Base-by-base conservation (phyloP, 352 stramenopile genomes). In the Globisporangium recalcitrans region DNA sequence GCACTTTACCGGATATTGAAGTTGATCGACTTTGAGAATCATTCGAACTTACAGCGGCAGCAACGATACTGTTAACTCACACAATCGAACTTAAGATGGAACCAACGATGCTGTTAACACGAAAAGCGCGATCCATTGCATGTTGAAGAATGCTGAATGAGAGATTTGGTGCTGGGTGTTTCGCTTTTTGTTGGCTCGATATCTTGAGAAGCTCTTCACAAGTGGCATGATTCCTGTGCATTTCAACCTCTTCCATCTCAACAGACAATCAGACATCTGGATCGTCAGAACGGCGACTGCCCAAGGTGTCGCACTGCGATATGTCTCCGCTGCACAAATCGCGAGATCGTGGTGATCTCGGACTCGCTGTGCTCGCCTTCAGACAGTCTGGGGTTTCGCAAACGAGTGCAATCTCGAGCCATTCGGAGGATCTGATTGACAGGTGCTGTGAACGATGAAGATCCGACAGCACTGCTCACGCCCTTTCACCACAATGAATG, bases 281-380 rank as follows among this genome's bases (percentile, higher is more conserved):
- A 44, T 4, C 16, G 14, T 6, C 16, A 44, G 38, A 21, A n/a
- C 14, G 38, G 38, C 38, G 38, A 14, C 38, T 44, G 14, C 38
- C 14, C 14, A 31, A 31, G 36, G 49, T 55, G 49, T 55, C 49
- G 49, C 49, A 55, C 16, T 40, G 49, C 7, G 49, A 34, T 19
- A 55, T 40, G 49, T 34, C 49, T 55, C 26, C 49, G n/a, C 49
- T 27, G 27, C 49, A 40, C 27, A 14, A n/a, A n/a, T n/a, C n/a
- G n/a, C n/a, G n/a, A n/a, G n/a, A 19, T 55, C 7, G 49, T n/a
- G 14, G n/a, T 26, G 2, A 5, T 19, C 38, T 44, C 16, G n/a
- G 38, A 44, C 38, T 44, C 38, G 38, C 38, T 5, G 2, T 5
- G 27, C 27, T 31, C 27, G 27, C 27, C n/a, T 44, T 44, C 38